These are phyloP conservation scores for Pythium plurisporium DNA, from an alignment of 352 stramenopile species.

Conservation along the genomic window DNA sequence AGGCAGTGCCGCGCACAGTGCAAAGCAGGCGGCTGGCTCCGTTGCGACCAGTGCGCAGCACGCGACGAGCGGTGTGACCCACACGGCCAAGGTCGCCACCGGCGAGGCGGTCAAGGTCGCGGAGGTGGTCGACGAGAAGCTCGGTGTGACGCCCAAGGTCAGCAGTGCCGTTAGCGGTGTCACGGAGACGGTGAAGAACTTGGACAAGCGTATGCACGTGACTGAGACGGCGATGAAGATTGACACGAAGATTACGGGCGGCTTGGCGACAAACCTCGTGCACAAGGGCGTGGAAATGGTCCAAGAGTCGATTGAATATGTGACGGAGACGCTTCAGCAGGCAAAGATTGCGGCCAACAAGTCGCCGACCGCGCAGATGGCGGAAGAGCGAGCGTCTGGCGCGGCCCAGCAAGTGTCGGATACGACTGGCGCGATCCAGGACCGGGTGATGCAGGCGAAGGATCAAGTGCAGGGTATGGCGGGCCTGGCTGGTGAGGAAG, in stretches of 20 bases:
- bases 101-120: slow-evolving; percentile 40
- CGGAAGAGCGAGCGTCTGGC: slow-evolving; percentile 27
- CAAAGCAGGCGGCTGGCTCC: slow-evolving; percentile 11
- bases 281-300: slow-evolving; percentile 57
- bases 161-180: slow-evolving; percentile 26
- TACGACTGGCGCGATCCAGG: slow-evolving; percentile 12
- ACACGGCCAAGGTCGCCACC: slow-evolving; percentile 30
- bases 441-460: slow-evolving; percentile 23
- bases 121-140: slow-evolving; percentile 50
- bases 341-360: slow-evolving; percentile 48
- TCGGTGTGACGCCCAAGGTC: slow-evolving; percentile 38
- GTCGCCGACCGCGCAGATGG: slow-evolving; percentile 34
- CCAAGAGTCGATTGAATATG: slow-evolving; percentile 58
- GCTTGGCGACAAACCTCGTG: slow-evolving; percentile 46
- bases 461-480: slow-evolving; percentile 15
- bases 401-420: slow-evolving; percentile 17
- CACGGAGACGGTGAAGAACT: slow-evolving; percentile 40
- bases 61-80: slow-evolving; percentile 6
- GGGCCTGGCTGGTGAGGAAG: slow-evolving; percentile 23
- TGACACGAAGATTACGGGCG: slow-evolving; percentile 60
- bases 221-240: slow-evolving; percentile 49
- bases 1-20: slow-evolving; percentile 9
- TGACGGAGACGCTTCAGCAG: slow-evolving; percentile 56
- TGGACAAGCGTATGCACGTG: slow-evolving; percentile 57
- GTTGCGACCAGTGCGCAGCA: slow-evolving; percentile 1